These are phyloP conservation scores for Boletus rubroflammeus DNA, from an alignment of 768 basidiomycete genomes.

Conservation along the genomic window DNA sequence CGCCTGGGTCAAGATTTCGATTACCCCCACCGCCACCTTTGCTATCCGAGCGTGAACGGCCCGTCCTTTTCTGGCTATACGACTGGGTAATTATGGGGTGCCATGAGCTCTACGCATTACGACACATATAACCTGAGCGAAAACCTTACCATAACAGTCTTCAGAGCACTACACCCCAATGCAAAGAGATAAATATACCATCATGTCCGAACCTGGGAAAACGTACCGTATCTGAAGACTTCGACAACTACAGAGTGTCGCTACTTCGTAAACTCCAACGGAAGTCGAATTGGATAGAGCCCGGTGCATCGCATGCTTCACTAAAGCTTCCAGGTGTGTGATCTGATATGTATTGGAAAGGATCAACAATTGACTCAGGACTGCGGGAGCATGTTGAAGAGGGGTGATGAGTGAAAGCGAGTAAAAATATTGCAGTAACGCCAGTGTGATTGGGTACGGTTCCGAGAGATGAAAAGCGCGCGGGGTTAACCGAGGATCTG, in stretches of 20 bases:
- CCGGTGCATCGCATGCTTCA: conserved; percentile 94
- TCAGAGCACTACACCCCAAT: conserved; percentile 52
- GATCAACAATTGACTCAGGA: conserved; percentile 82
- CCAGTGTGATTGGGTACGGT: conserved; percentile 83
- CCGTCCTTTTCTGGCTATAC: conserved; percentile 70
- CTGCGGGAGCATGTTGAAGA: conserved; percentile 85
- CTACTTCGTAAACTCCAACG: conserved; percentile 92
- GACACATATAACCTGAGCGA: not conserved
- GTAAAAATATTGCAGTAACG: conserved; percentile 93
- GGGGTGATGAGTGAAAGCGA: conserved; percentile 82
- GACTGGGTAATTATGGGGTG: conserved; percentile 42
- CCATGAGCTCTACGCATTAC: conserved; percentile 13
- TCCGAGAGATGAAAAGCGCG: conserved; percentile 81
- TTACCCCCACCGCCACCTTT: conserved; percentile 44
- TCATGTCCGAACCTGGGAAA: conserved; percentile 10
- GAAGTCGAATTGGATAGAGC: conserved; percentile 80
- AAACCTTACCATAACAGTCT: conserved; percentile 73
- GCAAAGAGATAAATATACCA: conserved; percentile 10
- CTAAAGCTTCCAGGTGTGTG: conserved; percentile 67
- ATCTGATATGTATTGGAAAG: conserved; percentile 82
- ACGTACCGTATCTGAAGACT: conserved; percentile 85
- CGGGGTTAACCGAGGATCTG: conserved; percentile 79
- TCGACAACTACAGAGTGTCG: conserved; percentile 84
- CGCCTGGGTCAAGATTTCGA: conserved; percentile 33
- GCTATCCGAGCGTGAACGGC: conserved; percentile 47